phyloP scores from a whole-genome alignment of 768 basidiomycete species.

The Lentinula sp. region DNA sequence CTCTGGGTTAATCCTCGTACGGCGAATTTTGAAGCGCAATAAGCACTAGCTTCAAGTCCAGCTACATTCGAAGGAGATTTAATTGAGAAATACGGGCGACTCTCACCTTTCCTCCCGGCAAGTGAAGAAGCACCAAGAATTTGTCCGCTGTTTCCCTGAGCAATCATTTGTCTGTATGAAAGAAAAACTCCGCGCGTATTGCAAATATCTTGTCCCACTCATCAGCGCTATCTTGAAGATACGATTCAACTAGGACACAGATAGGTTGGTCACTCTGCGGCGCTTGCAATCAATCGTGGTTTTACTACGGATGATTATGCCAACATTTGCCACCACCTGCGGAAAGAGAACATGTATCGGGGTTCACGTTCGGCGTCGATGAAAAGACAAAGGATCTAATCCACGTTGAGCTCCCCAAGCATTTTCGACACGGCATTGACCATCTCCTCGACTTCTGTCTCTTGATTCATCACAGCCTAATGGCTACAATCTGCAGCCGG shows the following conservation, averaged over 20 bases:
- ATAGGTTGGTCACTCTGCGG: background rate
- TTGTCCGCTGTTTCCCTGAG: conserved; percentile 27
- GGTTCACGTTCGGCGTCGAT: background rate
- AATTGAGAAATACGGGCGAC: no score
- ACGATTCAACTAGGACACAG: background rate
- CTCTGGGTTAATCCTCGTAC: conserved; percentile 32
- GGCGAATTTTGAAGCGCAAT: conserved; percentile 32
- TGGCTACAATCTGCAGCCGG: no score
- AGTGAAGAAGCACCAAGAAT: conserved; percentile 23
- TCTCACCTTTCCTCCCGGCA: conserved; percentile 4
- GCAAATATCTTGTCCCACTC: conserved; percentile 15
- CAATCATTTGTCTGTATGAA: conserved; percentile 31
- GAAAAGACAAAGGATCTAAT: no score
- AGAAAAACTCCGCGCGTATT: conserved; percentile 26
- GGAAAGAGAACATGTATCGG: background rate
- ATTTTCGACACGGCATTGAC: no score
- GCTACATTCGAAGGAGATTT: background rate
- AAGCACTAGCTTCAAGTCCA: conserved; percentile 11
- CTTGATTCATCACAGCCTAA: no score
- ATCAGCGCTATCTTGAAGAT: conserved; percentile 5
- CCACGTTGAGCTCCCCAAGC: no score
- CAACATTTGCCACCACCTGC: conserved; percentile 21
- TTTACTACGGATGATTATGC: conserved; percentile 7
- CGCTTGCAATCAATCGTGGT: background rate
- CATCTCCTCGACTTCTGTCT: conserved; percentile 17